Evolutionary conservation across 345 rosid genomes (phyloP).

Genomic region (Salix udensis): DNA sequence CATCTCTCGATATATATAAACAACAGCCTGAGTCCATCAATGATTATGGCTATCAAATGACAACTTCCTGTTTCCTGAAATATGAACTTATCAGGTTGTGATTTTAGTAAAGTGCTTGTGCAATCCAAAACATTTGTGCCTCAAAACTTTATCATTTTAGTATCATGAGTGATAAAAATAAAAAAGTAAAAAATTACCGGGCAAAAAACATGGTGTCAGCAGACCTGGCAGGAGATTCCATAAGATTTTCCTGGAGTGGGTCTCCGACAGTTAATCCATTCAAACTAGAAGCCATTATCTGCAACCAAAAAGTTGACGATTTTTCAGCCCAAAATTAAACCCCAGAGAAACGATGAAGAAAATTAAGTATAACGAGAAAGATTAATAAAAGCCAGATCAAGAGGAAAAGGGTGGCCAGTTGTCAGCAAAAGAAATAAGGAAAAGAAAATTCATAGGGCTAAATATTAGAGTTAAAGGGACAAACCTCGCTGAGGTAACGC

Average conservation of each 20-base stretch:
- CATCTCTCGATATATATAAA: not conserved
- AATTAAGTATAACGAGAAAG: not conserved
- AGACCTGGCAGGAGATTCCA: constrained; percentile 82
- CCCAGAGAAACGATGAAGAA: not conserved
- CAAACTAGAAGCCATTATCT: constrained; percentile 98
- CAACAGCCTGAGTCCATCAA: not conserved
- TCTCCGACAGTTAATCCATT: constrained; percentile 92
- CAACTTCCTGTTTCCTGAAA: not conserved
- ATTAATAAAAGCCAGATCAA: not conserved
- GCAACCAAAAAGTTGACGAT: not conserved
- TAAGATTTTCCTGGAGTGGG: constrained; percentile 64
- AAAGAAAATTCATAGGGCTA: not conserved
- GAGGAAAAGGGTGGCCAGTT: not conserved
- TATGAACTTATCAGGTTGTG: not conserved
- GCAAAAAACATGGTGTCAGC: constrained; percentile 49
- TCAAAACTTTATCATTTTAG: too few relatives aligned
- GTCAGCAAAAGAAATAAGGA: not conserved
- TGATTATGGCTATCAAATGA: not conserved
- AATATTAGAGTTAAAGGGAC: not conserved
- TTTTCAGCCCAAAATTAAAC: not conserved
- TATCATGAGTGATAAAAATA: too few relatives aligned
- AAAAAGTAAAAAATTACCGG: constrained; percentile 23
- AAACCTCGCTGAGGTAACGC: constrained; percentile 93
- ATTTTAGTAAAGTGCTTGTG: not conserved
- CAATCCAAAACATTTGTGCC: too few relatives aligned